A percentile compares a stretch with the other conserved stretches of the same genome.
phyloP scores from a whole-genome alignment of 352 stramenopile genomes.

The Phytophthora rubi region DNA sequence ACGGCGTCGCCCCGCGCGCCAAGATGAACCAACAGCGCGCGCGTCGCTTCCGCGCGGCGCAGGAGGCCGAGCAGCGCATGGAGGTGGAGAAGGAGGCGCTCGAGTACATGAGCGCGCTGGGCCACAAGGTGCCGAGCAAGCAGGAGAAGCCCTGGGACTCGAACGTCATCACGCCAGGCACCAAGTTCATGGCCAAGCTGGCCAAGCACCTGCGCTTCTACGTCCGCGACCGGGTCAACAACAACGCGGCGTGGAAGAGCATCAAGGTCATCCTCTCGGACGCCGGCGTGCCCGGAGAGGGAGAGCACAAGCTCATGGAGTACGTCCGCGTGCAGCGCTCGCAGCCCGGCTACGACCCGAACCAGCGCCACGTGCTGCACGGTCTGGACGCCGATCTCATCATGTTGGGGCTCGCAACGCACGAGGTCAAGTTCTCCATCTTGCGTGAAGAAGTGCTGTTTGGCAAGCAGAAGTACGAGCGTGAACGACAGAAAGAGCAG shows the following conservation, averaged over 20 bases:
- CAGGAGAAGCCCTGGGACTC: constrained; percentile 95
- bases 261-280: constrained; percentile 97
- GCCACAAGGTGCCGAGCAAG: constrained; percentile 80
- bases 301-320: constrained; percentile 99
- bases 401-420: constrained; percentile 98
- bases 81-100: constrained; percentile 94
- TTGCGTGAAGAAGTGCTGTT: constrained; percentile 95
- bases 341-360: constrained; percentile 97
- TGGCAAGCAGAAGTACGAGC: constrained; percentile 83
- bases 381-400: constrained; percentile 99
- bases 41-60: constrained; percentile 95
- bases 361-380: constrained; percentile 97
- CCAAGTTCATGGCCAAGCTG: constrained; percentile 97
- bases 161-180: constrained; percentile 99
- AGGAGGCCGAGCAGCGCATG: constrained; percentile 94
- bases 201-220: constrained; percentile 93
- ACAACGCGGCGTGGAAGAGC: constrained; percentile 93
- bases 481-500: constrained; percentile 71
- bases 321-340: constrained; percentile 95
- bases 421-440: constrained; percentile 99
- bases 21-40: constrained; percentile 99
- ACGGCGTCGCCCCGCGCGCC: constrained; percentile 97
- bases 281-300: constrained; percentile 97
- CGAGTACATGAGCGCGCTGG: constrained; percentile 92
- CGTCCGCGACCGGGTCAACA: constrained; percentile 94